Evolutionary conservation across 148 eudicot genomes (phyloP).

Genomic region (Selenicereus undatus): DNA sequence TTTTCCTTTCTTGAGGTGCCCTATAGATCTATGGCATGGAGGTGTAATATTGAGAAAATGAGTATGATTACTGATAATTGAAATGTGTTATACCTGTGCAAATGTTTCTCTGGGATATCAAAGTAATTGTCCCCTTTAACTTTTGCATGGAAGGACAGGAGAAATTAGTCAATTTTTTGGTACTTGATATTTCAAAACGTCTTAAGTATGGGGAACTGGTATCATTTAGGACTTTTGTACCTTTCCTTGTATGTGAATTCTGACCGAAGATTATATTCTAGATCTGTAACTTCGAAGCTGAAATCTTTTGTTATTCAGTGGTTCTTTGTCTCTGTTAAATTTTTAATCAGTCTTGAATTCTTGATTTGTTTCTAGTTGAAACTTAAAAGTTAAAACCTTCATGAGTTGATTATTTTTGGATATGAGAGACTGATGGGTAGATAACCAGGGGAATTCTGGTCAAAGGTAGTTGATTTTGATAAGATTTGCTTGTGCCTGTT

Average conservation of each 20-base stretch:
- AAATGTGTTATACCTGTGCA: not conserved
- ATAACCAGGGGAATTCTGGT: slow-evolving; percentile 18
- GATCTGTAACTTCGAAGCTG: not conserved
- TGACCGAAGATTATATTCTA: slow-evolving; percentile 12
- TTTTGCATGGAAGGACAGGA: not conserved
- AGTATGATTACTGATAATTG: not conserved
- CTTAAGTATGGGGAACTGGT: not conserved
- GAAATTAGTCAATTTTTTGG: not conserved
- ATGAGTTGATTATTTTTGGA: not conserved
- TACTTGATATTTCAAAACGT: not conserved
- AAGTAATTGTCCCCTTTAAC: not conserved
- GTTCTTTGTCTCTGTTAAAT: not conserved
- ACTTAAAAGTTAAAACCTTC: not conserved
- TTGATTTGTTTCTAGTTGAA: not conserved
- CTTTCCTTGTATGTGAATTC: not conserved
- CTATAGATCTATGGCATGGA: slow-evolving; percentile 24
- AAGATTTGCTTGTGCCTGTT: not conserved
- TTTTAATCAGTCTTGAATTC: not conserved
- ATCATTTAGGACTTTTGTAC: not conserved
- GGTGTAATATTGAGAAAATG: not conserved
- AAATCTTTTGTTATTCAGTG: slow-evolving; percentile 2
- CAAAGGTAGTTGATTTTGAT: slow-evolving; percentile 18
- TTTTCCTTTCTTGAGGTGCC: not conserved
- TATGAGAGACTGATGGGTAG: slow-evolving; percentile 9
- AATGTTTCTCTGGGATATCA: not conserved